Evolutionary conservation across 2,329 filamentous ascomycete species (phyloP), one percentile per base, ranked within the genome.

Genomic region (Phyllosticta capitalensis): DNA sequence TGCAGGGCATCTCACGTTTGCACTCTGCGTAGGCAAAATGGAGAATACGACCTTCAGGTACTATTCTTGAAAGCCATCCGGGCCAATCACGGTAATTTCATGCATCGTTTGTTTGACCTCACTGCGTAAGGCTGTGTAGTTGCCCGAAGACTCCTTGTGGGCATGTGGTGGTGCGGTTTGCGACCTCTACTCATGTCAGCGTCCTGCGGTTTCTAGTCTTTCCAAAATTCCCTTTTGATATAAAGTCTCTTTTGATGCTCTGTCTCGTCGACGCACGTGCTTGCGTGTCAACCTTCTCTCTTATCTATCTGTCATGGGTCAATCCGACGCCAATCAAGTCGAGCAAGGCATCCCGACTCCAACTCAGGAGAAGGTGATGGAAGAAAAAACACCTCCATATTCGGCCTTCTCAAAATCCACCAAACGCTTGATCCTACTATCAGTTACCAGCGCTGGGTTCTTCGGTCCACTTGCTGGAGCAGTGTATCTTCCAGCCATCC

Each of bases 401-500:
- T 72, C 74, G 5, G 74, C 72, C 0, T 74, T 76, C 54, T 67
- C 72, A 0, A 63, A 67, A 9, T 67, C 67, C 48, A 68, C 71
- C 6, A 68, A 69, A 56, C 67, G 67, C 17, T 71, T 77, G 55
- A 72, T 77, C 33, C 66, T 78, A 5, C 63, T 60, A 21, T 64
- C 76, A 22, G 72, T 76, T 53, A 76, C 74, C 2, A 63, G 69
- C 5, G 75, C 74, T 1, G 76, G 74, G 2, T 74, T 76, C 64
- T 71, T 78, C 50, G 76, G 72, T 0, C 76, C 76, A 9, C 61
- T 78, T 19, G 72, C 72, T n/a, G 76, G 75, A 28, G 72, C 71
- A n/a, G 72, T 78, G 30, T 78, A 78, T 64, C 64, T 78, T 1
- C 76, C 76, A 0, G 69, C 72, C 20, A 67, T 78, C 24, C 71